Conservation (phyloP, 768 basidiomycete species). For the Termitomyces eurrhizus region DNA sequence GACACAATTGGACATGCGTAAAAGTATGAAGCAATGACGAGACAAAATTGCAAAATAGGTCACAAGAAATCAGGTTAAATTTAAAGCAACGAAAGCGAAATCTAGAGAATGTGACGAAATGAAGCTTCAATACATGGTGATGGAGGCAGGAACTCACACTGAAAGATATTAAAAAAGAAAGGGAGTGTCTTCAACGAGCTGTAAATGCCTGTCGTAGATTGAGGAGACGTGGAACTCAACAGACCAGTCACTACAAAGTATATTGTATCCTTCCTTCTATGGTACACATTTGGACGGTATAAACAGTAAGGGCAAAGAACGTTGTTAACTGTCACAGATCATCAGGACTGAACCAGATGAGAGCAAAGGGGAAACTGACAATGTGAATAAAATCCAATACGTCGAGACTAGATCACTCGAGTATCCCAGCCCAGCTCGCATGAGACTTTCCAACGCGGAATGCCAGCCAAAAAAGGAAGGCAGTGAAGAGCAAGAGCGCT, state of each 20-base stretch:
- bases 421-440: conserved; percentile 12
- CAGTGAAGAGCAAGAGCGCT: conserved; percentile 12
- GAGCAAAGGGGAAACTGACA: background rate
- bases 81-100: background rate
- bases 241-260: background rate
- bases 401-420: background rate
- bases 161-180: background rate
- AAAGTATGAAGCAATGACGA: too few species aligned
- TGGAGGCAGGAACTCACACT: background rate
- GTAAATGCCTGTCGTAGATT: background rate
- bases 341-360: background rate
- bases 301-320: background rate
- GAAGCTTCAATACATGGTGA: background rate
- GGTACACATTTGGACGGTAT: background rate
- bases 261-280: background rate
- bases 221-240: background rate
- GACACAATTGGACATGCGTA: background rate
- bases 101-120: background rate
- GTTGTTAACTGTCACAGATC: background rate
- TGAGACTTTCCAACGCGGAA: conserved; percentile 17
- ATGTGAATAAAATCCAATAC: background rate
- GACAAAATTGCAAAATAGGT: too few species aligned
- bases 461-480: conserved; percentile 13
- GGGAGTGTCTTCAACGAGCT: background rate
- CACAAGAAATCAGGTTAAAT: background rate